A percentile compares a stretch with the other conserved stretches of the same genome.
These are phyloP conservation scores for Termitomyces bulborhizus DNA, from an alignment of 768 basidiomycete genomes.

Conservation along the genomic window DNA sequence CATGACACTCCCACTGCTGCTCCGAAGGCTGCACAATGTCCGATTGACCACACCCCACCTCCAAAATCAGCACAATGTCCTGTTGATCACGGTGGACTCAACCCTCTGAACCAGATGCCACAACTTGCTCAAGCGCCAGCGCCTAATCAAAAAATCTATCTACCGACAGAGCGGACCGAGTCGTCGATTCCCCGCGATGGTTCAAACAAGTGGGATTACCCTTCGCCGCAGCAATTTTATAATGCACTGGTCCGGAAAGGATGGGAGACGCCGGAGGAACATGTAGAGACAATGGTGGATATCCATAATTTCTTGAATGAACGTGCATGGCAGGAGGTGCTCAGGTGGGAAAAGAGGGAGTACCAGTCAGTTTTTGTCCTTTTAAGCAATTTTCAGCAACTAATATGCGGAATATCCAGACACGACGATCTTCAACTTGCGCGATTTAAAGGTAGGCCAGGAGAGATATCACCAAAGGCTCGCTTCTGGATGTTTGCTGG, in stretches of 20 bases:
- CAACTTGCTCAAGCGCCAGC: conserved; percentile 64
- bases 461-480: conserved; percentile 93
- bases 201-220: conserved; percentile 81
- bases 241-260: conserved; percentile 96
- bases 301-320: conserved; percentile 99
- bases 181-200: conserved; percentile 82
- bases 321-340: conserved; percentile 90
- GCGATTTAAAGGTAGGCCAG: conserved; percentile 84
- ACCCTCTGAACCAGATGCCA: conserved; percentile 86
- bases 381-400: neutral
- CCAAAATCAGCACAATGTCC: conserved; percentile 51
- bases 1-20: conserved; percentile 24
- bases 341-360: conserved; percentile 81
- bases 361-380: conserved; percentile 43
- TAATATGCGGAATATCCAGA: conserved; percentile 27
- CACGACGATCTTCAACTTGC: conserved; percentile 69
- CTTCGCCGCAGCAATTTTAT: conserved; percentile 96
- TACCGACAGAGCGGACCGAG: conserved; percentile 69
- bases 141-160: conserved; percentile 44
- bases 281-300: conserved; percentile 94
- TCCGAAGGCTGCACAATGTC: conserved; percentile 29
- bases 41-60: conserved; percentile 31
- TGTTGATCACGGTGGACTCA: conserved; percentile 53
- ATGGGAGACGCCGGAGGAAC: conserved; percentile 95
- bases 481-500: conserved; percentile 81